A percentile compares a stretch with the other conserved stretches of the same genome.
Evolutionary conservation across 768 basidiomycete species (phyloP).

Genomic region (Terana coerulea): DNA sequence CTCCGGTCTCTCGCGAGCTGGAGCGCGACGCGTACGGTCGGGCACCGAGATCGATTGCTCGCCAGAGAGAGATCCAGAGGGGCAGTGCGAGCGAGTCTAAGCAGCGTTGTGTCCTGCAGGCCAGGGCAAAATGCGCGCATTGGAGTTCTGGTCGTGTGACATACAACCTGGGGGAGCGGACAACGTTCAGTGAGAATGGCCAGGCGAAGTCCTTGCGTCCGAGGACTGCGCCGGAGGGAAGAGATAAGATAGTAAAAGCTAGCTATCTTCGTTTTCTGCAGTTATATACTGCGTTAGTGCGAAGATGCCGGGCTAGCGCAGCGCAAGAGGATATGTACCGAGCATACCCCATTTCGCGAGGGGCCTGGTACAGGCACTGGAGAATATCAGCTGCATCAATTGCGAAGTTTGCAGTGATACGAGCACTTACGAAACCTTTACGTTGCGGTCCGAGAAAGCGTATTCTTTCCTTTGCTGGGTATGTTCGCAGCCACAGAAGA

Average conservation of each 20-base stretch:
- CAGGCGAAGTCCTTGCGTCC: not conserved
- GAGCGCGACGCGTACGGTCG: too few relatives aligned
- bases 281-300: not conserved
- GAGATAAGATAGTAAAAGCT: not conserved
- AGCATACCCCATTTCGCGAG: slow-evolving; percentile 3
- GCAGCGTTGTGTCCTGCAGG: too few relatives aligned
- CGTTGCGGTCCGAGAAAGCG: not conserved
- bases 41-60: too few relatives aligned
- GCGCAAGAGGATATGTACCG: not conserved
- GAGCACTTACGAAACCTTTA: not conserved
- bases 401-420: not conserved
- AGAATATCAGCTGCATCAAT: not conserved
- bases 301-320: not conserved
- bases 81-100: too few relatives aligned
- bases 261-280: too few relatives aligned
- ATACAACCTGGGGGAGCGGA: too few relatives aligned
- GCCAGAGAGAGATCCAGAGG: too few relatives aligned
- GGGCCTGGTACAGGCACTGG: not conserved
- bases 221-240: not conserved
- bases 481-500: not conserved
- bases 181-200: too few relatives aligned
- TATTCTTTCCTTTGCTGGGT: not conserved
- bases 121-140: too few relatives aligned
- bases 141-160: too few relatives aligned
- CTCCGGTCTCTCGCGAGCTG: too few relatives aligned